These are phyloP conservation scores for Blastobotrys aristatus DNA, from an alignment of 1,139 yeast genomes.

Conservation along the genomic window DNA sequence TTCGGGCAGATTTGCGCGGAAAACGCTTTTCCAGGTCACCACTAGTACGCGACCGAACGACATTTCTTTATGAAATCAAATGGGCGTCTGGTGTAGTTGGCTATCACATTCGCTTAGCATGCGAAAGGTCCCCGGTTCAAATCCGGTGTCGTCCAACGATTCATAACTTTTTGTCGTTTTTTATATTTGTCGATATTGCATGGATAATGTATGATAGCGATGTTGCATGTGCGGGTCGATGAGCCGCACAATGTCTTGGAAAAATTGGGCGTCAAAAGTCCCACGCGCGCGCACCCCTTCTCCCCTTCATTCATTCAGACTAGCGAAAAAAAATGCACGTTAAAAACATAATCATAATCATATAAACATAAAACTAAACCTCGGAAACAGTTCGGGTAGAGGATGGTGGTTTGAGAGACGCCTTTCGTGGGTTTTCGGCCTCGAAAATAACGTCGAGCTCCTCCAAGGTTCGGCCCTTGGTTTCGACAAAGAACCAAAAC, in stretches of 20 bases:
- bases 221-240: not conserved
- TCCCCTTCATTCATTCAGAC: not conserved
- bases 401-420: constrained; percentile 12
- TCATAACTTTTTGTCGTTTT: constrained; percentile 23
- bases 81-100: constrained; percentile 23
- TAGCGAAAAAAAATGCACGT: not conserved
- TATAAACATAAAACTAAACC: not conserved
- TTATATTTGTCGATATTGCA: not conserved
- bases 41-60: not conserved
- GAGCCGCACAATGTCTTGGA: constrained; percentile 1
- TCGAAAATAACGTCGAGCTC: constrained; percentile 43
- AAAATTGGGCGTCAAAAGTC: no score
- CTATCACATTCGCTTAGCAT: constrained; percentile 24
- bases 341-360: not conserved
- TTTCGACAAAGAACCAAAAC: constrained; percentile 42
- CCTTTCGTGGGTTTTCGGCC: constrained; percentile 21
- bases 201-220: not conserved
- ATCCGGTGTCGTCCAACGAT: constrained; percentile 23
- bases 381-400: not conserved
- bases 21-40: no score
- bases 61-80: constrained; percentile 1
- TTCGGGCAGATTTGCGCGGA: no score
- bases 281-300: not conserved
- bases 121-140: constrained; percentile 25
- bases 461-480: constrained; percentile 43